phyloP scores from a whole-genome alignment of 2,329 filamentous ascomycete species.

The Cladobotryum mycophilum region DNA sequence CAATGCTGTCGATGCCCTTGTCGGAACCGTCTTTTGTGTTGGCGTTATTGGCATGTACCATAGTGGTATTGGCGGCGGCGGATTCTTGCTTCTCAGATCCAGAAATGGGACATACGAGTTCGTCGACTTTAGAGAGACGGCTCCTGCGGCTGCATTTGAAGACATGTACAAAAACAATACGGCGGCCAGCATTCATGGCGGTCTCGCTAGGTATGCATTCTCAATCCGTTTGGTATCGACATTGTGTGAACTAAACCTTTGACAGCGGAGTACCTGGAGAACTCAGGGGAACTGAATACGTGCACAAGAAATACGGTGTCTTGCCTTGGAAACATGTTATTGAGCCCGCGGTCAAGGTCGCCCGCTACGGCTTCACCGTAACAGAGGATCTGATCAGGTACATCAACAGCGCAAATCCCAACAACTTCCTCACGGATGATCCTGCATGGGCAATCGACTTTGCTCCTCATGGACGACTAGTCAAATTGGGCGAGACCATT shows the following conservation, averaged over 20 bases:
- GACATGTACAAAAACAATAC: slow-evolving; percentile 74
- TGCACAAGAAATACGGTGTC: slow-evolving; percentile 61
- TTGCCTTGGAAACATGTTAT: slow-evolving; percentile 63
- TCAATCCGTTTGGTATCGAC: slow-evolving; percentile 14
- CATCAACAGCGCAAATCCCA: slow-evolving; percentile 48
- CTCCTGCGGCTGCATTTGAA: slow-evolving; percentile 69
- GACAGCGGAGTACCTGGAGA: slow-evolving; percentile 62
- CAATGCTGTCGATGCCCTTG: slow-evolving; percentile 61
- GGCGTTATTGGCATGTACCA: slow-evolving; percentile 62
- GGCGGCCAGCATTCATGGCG: slow-evolving; percentile 58
- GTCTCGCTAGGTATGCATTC: slow-evolving; percentile 59
- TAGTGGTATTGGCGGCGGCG: slow-evolving; percentile 68
- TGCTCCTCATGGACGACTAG: slow-evolving; percentile 62
- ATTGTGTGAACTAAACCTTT: not conserved
- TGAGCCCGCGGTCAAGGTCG: slow-evolving; percentile 63
- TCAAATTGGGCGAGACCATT: slow-evolving; percentile 66
- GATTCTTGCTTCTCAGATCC: slow-evolving; percentile 67
- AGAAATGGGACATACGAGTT: slow-evolving; percentile 65
- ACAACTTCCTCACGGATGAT: slow-evolving; percentile 61
- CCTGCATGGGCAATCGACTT: slow-evolving; percentile 79
- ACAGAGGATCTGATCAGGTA: slow-evolving; percentile 64
- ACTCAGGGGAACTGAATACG: slow-evolving; percentile 64
- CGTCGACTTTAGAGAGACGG: slow-evolving; percentile 80
- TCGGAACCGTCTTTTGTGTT: slow-evolving; percentile 59
- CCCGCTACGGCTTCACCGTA: slow-evolving; percentile 65